These are phyloP conservation scores for Peribolospora baueri DNA, from an alignment of 768 basidiomycete genomes.

Conservation along the genomic window DNA sequence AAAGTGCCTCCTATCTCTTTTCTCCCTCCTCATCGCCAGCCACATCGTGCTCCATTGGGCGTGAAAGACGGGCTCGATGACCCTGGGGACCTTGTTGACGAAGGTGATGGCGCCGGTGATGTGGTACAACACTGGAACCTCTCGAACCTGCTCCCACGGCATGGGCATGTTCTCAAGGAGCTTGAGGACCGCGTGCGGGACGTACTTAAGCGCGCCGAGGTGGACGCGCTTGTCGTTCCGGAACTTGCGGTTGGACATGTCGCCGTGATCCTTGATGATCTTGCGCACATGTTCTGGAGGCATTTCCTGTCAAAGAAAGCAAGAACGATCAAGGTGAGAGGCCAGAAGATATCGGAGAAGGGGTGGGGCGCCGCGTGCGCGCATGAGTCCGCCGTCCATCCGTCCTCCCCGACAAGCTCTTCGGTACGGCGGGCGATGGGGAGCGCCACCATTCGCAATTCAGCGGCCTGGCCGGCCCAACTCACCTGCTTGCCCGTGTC, in stretches of 20 bases:
- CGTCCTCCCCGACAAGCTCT: too few species aligned
- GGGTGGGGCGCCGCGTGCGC: too few species aligned
- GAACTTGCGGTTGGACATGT: slow-evolving; percentile 99
- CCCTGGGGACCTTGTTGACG: slow-evolving; percentile 88
- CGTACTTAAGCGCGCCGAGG: slow-evolving; percentile 81
- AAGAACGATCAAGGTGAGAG: slow-evolving; percentile 14
- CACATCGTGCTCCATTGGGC: slow-evolving; percentile 99
- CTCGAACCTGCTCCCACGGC: slow-evolving; percentile 56
- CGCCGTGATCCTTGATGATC: slow-evolving; percentile 98
- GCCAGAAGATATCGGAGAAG: too few species aligned
- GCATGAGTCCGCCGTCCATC: too few species aligned
- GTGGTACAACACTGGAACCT: slow-evolving; percentile 94
- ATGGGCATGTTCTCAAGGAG: slow-evolving; percentile 71
- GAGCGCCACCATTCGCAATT: slow-evolving; percentile 16
- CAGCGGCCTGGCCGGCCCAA: slow-evolving; percentile 15
- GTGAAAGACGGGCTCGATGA: slow-evolving; percentile 94
- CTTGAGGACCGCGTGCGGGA: slow-evolving; percentile 98
- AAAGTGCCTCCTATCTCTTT: slow-evolving; percentile 93
- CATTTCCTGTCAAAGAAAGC: slow-evolving; percentile 18
- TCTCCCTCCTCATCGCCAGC: slow-evolving; percentile 96
- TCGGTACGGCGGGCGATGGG: neutral
- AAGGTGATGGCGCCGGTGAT: slow-evolving; percentile 99
- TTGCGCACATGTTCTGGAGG: slow-evolving; percentile 96
- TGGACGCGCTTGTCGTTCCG: slow-evolving; percentile 98
- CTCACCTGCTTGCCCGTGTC: slow-evolving; percentile 81